Conservation (phyloP, 495 filamentous ascomycete genomes). For the Ascobolus immersus region DNA sequence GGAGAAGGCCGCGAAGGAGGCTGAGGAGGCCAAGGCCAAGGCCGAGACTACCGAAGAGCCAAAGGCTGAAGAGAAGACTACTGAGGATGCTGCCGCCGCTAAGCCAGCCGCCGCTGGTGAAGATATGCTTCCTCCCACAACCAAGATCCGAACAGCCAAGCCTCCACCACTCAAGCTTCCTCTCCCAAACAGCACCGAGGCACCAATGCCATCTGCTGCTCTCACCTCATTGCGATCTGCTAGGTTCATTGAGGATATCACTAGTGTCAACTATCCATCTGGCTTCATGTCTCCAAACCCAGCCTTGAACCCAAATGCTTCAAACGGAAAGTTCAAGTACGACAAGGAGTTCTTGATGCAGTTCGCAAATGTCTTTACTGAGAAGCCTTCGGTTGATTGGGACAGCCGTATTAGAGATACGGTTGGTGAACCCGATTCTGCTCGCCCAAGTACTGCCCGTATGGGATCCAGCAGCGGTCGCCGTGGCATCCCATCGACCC, state of each 20-base stretch:
- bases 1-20: slow-evolving; percentile 30
- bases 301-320: slow-evolving; percentile 49
- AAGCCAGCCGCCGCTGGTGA: slow-evolving; percentile 17
- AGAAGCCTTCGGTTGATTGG: slow-evolving; percentile 85
- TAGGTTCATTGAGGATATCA: slow-evolving; percentile 50
- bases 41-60: slow-evolving; percentile 19
- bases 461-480: slow-evolving; percentile 33
- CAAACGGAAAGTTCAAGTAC: slow-evolving; percentile 73
- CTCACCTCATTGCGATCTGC: slow-evolving; percentile 76
- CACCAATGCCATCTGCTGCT: slow-evolving; percentile 69
- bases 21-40: slow-evolving; percentile 18
- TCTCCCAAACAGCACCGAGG: slow-evolving; percentile 27
- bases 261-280: slow-evolving; percentile 44
- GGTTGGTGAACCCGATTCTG: slow-evolving; percentile 36
- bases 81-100: slow-evolving; percentile 29
- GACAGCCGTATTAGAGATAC: slow-evolving; percentile 58
- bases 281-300: slow-evolving; percentile 71
- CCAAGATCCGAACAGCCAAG: slow-evolving; percentile 31
- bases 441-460: slow-evolving; percentile 44
- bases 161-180: slow-evolving; percentile 23
- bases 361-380: slow-evolving; percentile 79
- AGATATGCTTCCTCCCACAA: slow-evolving; percentile 17
- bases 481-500: too few species aligned
- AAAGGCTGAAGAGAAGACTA: slow-evolving; percentile 18
- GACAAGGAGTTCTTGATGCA: slow-evolving; percentile 90